phyloP scores from a whole-genome alignment of 495 filamentous ascomycete genomes.

The Penicillium fimorum region DNA sequence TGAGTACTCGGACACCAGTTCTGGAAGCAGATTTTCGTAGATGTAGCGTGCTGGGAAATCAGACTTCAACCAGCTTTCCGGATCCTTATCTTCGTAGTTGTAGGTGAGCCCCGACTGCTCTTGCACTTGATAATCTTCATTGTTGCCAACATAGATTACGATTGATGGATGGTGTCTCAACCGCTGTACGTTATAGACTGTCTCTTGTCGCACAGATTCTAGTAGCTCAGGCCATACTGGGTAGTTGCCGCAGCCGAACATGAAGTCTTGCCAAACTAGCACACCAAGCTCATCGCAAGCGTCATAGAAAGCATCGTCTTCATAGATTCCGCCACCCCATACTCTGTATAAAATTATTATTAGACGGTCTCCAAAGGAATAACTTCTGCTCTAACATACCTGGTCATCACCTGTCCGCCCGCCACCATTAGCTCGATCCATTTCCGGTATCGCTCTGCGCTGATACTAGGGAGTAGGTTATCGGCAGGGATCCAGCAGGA shows the following conservation, averaged over 20 bases:
- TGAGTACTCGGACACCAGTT: conserved; percentile 58
- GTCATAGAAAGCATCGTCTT: conserved; percentile 69
- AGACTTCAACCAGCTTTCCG: conserved; percentile 80
- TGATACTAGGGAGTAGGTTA: conserved; percentile 69
- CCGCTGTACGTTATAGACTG: conserved; percentile 69
- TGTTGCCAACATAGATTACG: conserved; percentile 88
- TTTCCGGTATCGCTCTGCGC: conserved; percentile 61
- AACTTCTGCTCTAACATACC: conserved; percentile 35
- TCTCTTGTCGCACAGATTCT: conserved; percentile 67
- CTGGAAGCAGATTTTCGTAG: conserved; percentile 84
- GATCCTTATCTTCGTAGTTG: conserved; percentile 67
- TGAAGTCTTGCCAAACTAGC: conserved; percentile 83
- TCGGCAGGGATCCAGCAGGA: conserved; percentile 90
- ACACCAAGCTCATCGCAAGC: conserved; percentile 72
- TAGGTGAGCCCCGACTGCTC: conserved; percentile 60
- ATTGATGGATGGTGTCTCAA: conserved; percentile 84
- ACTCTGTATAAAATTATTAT: conserved; percentile 44
- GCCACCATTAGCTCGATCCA: conserved; percentile 69
- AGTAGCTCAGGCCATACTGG: conserved; percentile 70
- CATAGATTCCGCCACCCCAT: conserved; percentile 79
- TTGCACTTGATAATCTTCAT: conserved; percentile 93
- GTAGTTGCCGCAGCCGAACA: conserved; percentile 80
- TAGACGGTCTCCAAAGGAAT: conserved; percentile 4
- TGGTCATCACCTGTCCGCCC: conserved; percentile 69
- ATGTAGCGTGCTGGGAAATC: conserved; percentile 91